These are phyloP conservation scores for Pleurotus giganteus DNA, from an alignment of 768 basidiomycete species.

Conservation along the genomic window DNA sequence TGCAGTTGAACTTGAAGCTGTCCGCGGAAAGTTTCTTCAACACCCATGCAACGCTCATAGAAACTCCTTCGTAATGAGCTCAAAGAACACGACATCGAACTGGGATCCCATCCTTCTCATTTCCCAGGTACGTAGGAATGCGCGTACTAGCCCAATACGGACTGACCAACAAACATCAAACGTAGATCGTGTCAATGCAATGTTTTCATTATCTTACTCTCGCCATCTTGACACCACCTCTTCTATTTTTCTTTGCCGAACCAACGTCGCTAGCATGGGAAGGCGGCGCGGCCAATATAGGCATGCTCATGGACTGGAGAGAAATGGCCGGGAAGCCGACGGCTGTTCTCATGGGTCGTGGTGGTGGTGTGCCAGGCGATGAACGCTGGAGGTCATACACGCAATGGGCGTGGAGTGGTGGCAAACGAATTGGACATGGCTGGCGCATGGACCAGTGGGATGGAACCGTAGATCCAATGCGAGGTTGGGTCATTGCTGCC, in stretches of 20 bases:
- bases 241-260: conserved; percentile 75
- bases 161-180: neutral
- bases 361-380: conserved; percentile 56
- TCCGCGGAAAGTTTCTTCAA: too few relatives aligned
- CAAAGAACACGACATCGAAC: neutral
- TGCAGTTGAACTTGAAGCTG: too few relatives aligned
- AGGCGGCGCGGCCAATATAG: conserved; percentile 78
- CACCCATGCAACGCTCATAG: too few relatives aligned
- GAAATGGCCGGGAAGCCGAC: conserved; percentile 89
- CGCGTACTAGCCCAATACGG: neutral
- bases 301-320: conserved; percentile 93
- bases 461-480: conserved; percentile 68
- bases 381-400: conserved; percentile 65
- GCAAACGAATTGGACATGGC: conserved; percentile 67
- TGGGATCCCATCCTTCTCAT: neutral
- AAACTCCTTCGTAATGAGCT: neutral
- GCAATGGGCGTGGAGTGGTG: conserved; percentile 74
- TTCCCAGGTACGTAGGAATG: neutral
- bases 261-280: conserved; percentile 67
- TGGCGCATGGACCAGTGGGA: conserved; percentile 57
- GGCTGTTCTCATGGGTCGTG: conserved; percentile 26
- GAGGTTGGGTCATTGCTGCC: conserved; percentile 89
- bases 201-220: conserved; percentile 92
- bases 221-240: conserved; percentile 75
- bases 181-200: conserved; percentile 91